Evolutionary conservation across 306 rosid species (phyloP).

Genomic region (Hylodesmum podocarpum): DNA sequence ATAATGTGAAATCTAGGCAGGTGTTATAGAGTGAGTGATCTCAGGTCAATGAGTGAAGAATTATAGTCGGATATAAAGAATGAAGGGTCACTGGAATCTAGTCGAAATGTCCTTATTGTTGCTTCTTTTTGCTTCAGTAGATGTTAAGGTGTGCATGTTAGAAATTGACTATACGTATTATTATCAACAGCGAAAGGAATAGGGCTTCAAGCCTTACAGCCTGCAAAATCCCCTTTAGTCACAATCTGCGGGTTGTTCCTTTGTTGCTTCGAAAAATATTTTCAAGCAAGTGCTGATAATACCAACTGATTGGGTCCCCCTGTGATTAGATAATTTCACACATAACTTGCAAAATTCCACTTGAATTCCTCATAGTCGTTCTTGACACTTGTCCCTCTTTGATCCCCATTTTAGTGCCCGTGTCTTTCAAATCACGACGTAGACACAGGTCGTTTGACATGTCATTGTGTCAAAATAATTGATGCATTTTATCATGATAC

Average conservation of each 20-base stretch:
- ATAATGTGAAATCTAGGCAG: background rate
- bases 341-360: slow-evolving; percentile 20
- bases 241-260: background rate
- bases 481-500: slow-evolving; percentile 21
- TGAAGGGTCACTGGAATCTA: slow-evolving; percentile 9
- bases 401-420: background rate
- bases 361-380: slow-evolving; percentile 28
- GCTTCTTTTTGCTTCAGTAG: background rate
- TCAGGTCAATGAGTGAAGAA: background rate
- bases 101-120: background rate
- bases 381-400: slow-evolving; percentile 22
- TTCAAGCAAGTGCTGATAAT: background rate
- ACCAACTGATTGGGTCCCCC: background rate
- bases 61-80: background rate
- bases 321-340: background rate
- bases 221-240: background rate
- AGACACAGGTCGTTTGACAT: slow-evolving; percentile 12
- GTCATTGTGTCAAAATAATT: slow-evolving; percentile 23
- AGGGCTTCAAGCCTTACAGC: background rate
- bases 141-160: background rate
- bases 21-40: background rate
- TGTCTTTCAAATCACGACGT: slow-evolving; percentile 13
- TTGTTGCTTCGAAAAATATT: slow-evolving; percentile 17
- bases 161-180: background rate
- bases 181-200: background rate